Evolutionary conservation across 192 early-diverging fungal species (phyloP), one percentile per base, ranked within the genome.

Genomic region (Backusella australiensis): DNA sequence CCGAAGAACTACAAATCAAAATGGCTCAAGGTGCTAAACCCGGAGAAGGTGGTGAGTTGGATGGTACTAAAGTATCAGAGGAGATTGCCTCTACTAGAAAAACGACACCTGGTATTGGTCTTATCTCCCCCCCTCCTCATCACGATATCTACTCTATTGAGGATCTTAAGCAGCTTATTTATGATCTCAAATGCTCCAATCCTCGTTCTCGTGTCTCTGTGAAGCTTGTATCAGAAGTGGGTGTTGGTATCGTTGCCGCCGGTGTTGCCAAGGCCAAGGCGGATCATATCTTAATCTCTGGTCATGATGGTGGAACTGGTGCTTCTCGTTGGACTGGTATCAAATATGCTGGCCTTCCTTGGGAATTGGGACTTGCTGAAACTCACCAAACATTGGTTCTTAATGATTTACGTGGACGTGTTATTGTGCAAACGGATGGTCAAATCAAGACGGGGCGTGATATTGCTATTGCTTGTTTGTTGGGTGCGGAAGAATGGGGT

Each of bases 121-220:
- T 99, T n/a, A 98, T 99, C 73, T 96, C 94, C 15, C 97, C 97
- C 38, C 97, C 97, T 81, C 97, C 97, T 71, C 97, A 98, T 84
- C 97, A 99, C 86, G 97, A 99, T 82, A 98, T 98, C 75, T 98
- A 99, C 89, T 98, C 96, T 9, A 99, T 99, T 75, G 97, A 99
- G 84, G 97, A 99, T 81, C 88, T 99, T 71, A 97, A 98, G 89
- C 98, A 99, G 85, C 84, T 99, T 19, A 99, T 99, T 77, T 99
- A 97, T 79, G 98, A 99, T 80, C 89, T 97, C 68, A 97, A 98
- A 85, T 96, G 95, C 84, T 86, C 96, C 38, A 99, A 99, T 85
- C 93, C 91, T 32, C 82, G 82, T 2, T 89, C 98, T 26, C 91
- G 97, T 77, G 93, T 99, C 38, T 96, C 94, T 15, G 98, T 99